Evolutionary conservation across 371 early-diverging fungal species (phyloP).

Genomic region (Mucor circinelloides): DNA sequence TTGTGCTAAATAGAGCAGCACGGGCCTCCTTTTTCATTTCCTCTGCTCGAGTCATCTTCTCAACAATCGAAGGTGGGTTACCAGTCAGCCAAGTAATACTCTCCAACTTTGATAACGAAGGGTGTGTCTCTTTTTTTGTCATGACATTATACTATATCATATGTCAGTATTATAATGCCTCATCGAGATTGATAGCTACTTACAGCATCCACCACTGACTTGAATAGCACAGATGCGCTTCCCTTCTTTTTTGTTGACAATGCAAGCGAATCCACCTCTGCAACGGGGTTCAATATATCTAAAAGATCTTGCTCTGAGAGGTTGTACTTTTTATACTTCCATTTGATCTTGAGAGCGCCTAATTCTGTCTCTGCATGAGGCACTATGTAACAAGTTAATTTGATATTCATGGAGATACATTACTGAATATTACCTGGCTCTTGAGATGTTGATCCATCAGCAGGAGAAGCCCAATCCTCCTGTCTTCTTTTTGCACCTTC

Average conservation of each 20-base stretch:
- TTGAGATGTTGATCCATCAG: slow-evolving; percentile 24
- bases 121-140: slow-evolving; percentile 41
- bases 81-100: slow-evolving; percentile 47
- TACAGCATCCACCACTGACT: slow-evolving; percentile 52
- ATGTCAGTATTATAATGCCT: background rate
- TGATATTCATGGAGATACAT: background rate
- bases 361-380: slow-evolving; percentile 38
- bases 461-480: slow-evolving; percentile 36
- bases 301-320: slow-evolving; percentile 36
- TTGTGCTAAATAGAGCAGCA: slow-evolving; percentile 16
- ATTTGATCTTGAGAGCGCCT: slow-evolving; percentile 49
- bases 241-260: slow-evolving; percentile 43
- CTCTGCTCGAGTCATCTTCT: slow-evolving; percentile 34
- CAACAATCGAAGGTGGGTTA: slow-evolving; percentile 47
- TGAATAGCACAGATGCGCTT: slow-evolving; percentile 44
- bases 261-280: slow-evolving; percentile 40
- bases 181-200: slow-evolving; percentile 4
- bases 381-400: slow-evolving; percentile 6
- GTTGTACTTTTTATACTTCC: slow-evolving; percentile 46
- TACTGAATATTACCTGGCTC: slow-evolving; percentile 21
- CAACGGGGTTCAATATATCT: slow-evolving; percentile 29
- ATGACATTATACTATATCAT: slow-evolving; percentile 39
- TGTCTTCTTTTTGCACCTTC: slow-evolving; percentile 44
- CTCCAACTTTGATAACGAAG: slow-evolving; percentile 39
- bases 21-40: slow-evolving; percentile 34